These are phyloP conservation scores for Paecilomyces niveus DNA, from an alignment of 2,329 filamentous ascomycete species.

Conservation along the genomic window DNA sequence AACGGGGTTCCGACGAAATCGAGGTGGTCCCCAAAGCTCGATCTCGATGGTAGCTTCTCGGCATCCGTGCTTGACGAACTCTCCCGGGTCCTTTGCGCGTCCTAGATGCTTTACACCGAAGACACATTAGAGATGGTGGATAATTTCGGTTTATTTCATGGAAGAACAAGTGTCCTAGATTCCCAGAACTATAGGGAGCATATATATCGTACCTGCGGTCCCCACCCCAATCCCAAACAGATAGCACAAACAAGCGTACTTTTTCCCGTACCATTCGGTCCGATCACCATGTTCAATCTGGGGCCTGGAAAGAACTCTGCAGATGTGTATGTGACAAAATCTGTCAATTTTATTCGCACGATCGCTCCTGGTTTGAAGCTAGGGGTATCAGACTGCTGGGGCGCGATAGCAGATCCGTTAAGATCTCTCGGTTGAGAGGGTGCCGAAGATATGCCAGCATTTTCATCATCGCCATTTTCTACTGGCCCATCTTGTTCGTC, in stretches of 20 bases:
- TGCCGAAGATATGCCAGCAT: neutral
- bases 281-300: slow-evolving; percentile 96
- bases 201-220: slow-evolving; percentile 48
- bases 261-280: slow-evolving; percentile 97
- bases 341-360: slow-evolving; percentile 72
- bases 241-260: slow-evolving; percentile 96
- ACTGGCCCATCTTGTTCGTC: slow-evolving; percentile 7
- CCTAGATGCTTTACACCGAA: slow-evolving; percentile 57
- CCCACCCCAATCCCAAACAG: slow-evolving; percentile 83
- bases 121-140: neutral
- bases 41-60: slow-evolving; percentile 78
- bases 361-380: slow-evolving; percentile 64
- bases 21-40: slow-evolving; percentile 65
- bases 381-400: neutral
- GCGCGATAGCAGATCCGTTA: neutral
- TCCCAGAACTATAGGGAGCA: neutral
- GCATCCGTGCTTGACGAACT: slow-evolving; percentile 89
- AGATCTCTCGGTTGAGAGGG: neutral
- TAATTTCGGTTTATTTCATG: no score
- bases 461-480: slow-evolving; percentile 12
- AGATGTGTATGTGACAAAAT: slow-evolving; percentile 92
- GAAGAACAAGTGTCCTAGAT: no score
- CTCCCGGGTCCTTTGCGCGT: slow-evolving; percentile 72
- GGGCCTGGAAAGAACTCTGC: slow-evolving; percentile 89
- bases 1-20: slow-evolving; percentile 55